These are phyloP conservation scores for Chytriomyces hyalinus DNA, from an alignment of 192 early-diverging fungal species.

Conservation along the genomic window DNA sequence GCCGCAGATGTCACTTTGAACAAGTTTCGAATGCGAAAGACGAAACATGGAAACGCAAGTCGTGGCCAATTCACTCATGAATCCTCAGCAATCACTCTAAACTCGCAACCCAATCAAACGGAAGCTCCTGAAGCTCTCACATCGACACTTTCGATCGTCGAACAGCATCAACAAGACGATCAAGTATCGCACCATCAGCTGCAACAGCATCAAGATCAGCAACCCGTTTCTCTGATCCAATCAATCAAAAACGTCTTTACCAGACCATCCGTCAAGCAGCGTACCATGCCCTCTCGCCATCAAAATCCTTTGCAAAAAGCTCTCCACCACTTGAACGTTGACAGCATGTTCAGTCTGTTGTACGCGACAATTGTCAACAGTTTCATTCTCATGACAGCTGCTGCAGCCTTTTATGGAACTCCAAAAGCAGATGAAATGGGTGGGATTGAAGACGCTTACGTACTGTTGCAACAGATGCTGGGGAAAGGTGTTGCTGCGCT, in stretches of 20 bases:
- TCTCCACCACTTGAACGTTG: slow-evolving; percentile 26
- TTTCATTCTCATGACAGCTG: slow-evolving; percentile 72
- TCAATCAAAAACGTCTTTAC: background rate
- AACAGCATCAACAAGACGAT: slow-evolving; percentile 3
- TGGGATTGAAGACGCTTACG: slow-evolving; percentile 51
- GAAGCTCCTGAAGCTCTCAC: background rate
- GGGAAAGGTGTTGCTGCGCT: slow-evolving; percentile 48
- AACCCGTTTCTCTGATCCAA: background rate
- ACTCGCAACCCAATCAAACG: background rate
- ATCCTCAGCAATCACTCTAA: background rate
- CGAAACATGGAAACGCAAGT: background rate
- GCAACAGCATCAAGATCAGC: background rate
- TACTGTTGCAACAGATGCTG: slow-evolving; percentile 56
- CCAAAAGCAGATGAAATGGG: slow-evolving; percentile 47
- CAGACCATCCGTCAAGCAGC: background rate
- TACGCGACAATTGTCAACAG: slow-evolving; percentile 74
- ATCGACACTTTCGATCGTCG: background rate
- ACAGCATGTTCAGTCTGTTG: slow-evolving; percentile 44
- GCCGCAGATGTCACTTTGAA: background rate
- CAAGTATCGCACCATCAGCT: background rate
- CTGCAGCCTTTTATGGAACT: slow-evolving; percentile 66
- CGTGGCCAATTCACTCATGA: background rate
- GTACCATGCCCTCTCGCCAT: slow-evolving; percentile 3
- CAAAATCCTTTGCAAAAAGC: background rate
- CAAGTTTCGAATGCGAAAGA: no score